Percentiles rank a stretch among this genome's conserved stretches.
These are phyloP conservation scores for Penicillium dipodomyicola DNA, from an alignment of 495 filamentous ascomycete genomes.

Conservation along the genomic window DNA sequence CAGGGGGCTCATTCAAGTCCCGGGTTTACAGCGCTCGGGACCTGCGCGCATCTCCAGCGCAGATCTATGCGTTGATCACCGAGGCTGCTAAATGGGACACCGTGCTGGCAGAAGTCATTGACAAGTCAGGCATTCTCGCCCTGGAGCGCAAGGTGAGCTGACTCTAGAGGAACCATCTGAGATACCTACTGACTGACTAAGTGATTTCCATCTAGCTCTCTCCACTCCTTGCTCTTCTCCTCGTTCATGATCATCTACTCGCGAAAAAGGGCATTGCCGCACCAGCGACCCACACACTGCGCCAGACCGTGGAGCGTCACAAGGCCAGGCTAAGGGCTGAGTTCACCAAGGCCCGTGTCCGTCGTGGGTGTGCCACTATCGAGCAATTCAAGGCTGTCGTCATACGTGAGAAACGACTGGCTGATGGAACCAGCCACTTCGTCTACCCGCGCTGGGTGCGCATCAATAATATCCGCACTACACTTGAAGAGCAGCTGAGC, in stretches of 20 bases:
- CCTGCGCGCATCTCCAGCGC: conserved; percentile 71
- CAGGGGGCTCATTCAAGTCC: conserved; percentile 76
- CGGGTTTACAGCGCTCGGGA: conserved; percentile 65
- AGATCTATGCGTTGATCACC: conserved; percentile 79
- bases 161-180: background rate
- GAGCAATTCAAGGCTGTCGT: conserved; percentile 61
- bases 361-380: conserved; percentile 62
- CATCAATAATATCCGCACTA: conserved; percentile 74
- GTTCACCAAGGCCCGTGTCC: conserved; percentile 72
- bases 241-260: conserved; percentile 83
- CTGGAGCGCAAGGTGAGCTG: conserved; percentile 74
- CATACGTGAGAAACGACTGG: conserved; percentile 35
- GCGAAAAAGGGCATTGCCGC: conserved; percentile 77
- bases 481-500: conserved; percentile 62
- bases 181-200: conserved; percentile 45
- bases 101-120: conserved; percentile 82
- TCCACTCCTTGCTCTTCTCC: conserved; percentile 73
- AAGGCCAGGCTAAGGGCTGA: conserved; percentile 78
- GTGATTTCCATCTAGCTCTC: conserved; percentile 60
- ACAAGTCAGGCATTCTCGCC: conserved; percentile 64
- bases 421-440: conserved; percentile 19
- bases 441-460: conserved; percentile 83
- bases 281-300: conserved; percentile 71
- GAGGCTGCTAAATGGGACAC: conserved; percentile 89
- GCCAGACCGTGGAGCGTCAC: conserved; percentile 70